Conservation (phyloP, 1,284 basidiomycete species). For the Cutaneotrichosporon mucoides region DNA sequence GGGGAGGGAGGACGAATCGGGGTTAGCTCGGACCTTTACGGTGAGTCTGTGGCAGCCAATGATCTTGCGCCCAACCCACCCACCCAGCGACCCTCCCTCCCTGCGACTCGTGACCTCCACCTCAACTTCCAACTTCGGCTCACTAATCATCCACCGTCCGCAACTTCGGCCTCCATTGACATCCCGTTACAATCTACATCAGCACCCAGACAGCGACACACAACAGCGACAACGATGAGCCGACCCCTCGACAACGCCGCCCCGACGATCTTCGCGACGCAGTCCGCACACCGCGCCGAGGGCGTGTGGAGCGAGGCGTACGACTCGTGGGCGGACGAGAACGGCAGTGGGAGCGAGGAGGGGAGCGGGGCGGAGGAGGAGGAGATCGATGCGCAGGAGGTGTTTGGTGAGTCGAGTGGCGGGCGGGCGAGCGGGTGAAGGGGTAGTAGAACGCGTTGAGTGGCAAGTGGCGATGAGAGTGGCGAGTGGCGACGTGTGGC, state of each 20-base stretch:
- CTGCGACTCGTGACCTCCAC: neutral
- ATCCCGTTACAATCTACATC: neutral
- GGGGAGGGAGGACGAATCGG: slow-evolving; percentile 1
- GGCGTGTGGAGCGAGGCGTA: slow-evolving; percentile 19
- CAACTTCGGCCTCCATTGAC: neutral
- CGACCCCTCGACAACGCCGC: slow-evolving; percentile 44
- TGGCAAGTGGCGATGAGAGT: too few species aligned
- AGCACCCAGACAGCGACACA: too few species aligned
- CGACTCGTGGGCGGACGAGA: neutral
- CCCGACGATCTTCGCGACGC: slow-evolving; percentile 42
- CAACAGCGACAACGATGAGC: slow-evolving; percentile 24
- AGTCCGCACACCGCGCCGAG: slow-evolving; percentile 15
- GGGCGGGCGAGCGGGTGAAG: neutral
- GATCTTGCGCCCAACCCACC: neutral
- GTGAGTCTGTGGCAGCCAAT: slow-evolving; percentile 1
- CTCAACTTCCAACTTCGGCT: neutral
- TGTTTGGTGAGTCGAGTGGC: slow-evolving; percentile 52
- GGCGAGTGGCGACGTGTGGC: neutral
- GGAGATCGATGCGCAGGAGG: slow-evolving; percentile 57
- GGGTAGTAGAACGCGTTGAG: neutral
- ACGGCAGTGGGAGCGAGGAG: neutral
- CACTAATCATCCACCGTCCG: neutral
- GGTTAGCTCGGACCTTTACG: slow-evolving; percentile 17
- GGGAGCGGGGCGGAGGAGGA: slow-evolving; percentile 47
- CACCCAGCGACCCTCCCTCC: neutral